phyloP scores from a whole-genome alignment of 78 protist genomes.

The Speleostelium caveatum region DNA sequence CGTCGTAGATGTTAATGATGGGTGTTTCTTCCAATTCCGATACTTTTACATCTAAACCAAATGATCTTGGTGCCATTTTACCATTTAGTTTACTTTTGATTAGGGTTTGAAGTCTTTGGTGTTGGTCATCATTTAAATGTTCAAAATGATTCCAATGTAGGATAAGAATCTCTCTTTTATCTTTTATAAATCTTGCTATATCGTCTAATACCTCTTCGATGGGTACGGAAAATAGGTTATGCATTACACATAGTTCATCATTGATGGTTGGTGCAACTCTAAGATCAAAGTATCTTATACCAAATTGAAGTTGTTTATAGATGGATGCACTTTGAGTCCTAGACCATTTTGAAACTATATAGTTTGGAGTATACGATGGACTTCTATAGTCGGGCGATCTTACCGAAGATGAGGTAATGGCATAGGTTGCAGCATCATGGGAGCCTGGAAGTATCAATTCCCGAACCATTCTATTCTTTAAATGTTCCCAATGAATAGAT shows the following conservation, averaged over 20 bases:
- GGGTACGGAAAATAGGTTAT: conserved; percentile 10
- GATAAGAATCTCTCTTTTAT: conserved; percentile 16
- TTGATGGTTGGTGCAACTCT: not conserved
- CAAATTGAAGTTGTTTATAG: conserved; percentile 8
- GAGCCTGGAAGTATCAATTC: conserved; percentile 8
- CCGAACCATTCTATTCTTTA: not conserved
- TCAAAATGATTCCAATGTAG: conserved; percentile 18
- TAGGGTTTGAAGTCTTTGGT: not conserved
- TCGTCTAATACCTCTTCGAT: not conserved
- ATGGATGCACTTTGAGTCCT: conserved; percentile 16
- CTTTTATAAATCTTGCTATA: conserved; percentile 4
- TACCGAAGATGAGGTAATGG: not conserved
- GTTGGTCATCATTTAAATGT: not conserved
- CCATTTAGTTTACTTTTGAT: not conserved
- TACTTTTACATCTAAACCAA: not conserved
- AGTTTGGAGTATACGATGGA: conserved; percentile 1
- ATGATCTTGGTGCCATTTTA: conserved; percentile 1
- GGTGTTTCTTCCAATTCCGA: not conserved
- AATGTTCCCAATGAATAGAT: conserved; percentile 16
- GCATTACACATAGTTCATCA: not conserved
- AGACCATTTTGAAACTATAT: conserved; percentile 7
- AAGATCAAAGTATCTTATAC: conserved; percentile 10
- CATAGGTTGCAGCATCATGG: conserved; percentile 17
- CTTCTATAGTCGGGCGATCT: conserved; percentile 13
- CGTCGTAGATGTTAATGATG: conserved; percentile 8